Conservation (phyloP, 768 basidiomycete genomes). For the Rhodotorula babjevae region DNA sequence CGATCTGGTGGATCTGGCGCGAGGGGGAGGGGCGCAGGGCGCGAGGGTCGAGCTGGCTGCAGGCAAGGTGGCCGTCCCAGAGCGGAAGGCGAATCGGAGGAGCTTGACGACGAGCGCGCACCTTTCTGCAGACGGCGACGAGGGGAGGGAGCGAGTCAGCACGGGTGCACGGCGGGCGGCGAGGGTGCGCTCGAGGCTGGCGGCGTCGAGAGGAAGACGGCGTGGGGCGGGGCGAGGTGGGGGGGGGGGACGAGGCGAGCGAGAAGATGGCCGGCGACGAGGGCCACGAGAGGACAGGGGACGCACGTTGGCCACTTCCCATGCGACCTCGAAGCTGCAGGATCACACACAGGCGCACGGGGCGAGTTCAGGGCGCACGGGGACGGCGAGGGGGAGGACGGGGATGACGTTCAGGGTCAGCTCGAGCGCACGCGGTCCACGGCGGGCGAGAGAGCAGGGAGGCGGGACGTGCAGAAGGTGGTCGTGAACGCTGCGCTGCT, state of each 20-base stretch:
- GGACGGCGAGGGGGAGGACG: slow-evolving; percentile 4
- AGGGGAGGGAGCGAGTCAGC: neutral
- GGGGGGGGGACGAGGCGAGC: neutral
- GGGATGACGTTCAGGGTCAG: neutral
- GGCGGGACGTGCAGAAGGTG: slow-evolving; percentile 11
- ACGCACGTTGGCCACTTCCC: slow-evolving; percentile 33
- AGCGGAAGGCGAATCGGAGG: too few relatives aligned
- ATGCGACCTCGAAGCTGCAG: slow-evolving; percentile 27
- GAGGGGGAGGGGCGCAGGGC: too few relatives aligned
- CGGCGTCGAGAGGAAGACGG: too few relatives aligned
- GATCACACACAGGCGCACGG: neutral
- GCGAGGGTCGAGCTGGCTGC: too few relatives aligned
- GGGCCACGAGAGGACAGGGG: too few relatives aligned
- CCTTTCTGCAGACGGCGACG: neutral
- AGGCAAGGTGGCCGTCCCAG: too few relatives aligned
- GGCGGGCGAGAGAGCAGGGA: neutral
- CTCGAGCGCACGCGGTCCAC: neutral
- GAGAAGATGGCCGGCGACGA: neutral
- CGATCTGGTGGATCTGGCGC: too few relatives aligned
- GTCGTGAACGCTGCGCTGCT: slow-evolving; percentile 28
- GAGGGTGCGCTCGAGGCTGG: neutral
- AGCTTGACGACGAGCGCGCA: neutral
- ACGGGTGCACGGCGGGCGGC: neutral
- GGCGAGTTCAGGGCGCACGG: neutral
- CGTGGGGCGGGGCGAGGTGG: neutral